Evolutionary conservation across 202 grass and related monocot species (phyloP), one percentile per base, ranked within the genome.

Genomic region (Setaria viridis): DNA sequence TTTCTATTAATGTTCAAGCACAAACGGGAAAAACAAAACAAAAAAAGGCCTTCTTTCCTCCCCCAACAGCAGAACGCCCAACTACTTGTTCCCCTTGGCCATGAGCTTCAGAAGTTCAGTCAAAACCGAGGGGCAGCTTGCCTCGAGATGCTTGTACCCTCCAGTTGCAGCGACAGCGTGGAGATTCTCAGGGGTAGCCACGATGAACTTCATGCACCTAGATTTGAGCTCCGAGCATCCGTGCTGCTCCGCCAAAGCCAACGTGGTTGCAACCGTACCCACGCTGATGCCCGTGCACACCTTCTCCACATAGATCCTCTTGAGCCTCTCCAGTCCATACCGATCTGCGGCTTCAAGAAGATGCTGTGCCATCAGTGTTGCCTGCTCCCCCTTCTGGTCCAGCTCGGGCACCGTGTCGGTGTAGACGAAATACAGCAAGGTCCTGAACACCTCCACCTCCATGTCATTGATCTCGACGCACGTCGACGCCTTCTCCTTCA

Each of bases 381-480:
- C 47, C 47, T 74, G 29, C 4, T 62, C 32, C 20, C 5, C 34
- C 47, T 67, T 17, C 33, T 66, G 7, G 0, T 53, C 70, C 21
- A 84, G 53, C 7, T 86, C 74, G 5, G 86, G 90, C 55, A 49
- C 50, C 1, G 20, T 42, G 81, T 89, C 90, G 4, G 78, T 83
- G 81, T 92, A 92, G 48, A 92, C 57, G 77, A 89, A 92, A 11
- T 53, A 39, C 0, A 87, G 84, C 56, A 92, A 20, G 2, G 75
- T 33, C 4, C 30, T 71, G 45, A 89, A 92, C 15, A 76, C 39
- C 21, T 41, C 82, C 17, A 72, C 35, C 19, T 88, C 89, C 46
- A 82, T 91, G 42, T 80, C 81, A 4, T 79, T 15, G 53, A 89
- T 76, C 82, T 89, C 81, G 0, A 87, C 48, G 30, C 7, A 2